These are phyloP conservation scores for Ophiocordyceps camponoti-leonardi DNA, from an alignment of 2,329 filamentous ascomycete species.

Conservation along the genomic window DNA sequence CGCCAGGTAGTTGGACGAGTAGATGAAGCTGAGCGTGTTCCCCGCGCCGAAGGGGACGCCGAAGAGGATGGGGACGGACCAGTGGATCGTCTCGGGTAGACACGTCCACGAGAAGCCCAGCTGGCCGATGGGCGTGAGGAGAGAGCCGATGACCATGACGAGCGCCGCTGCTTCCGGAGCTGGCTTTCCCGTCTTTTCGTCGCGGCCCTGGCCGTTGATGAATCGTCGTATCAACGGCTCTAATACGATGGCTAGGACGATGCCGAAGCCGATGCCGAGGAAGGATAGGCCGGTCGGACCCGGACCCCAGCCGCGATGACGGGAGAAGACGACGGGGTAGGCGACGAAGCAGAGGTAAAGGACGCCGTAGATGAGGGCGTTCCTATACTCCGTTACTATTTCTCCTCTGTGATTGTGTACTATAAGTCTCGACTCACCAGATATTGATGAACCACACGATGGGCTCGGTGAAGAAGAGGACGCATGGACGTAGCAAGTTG, in stretches of 20 bases:
- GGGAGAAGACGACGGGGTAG: slow-evolving; percentile 69
- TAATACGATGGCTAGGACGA: slow-evolving; percentile 38
- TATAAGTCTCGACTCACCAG: slow-evolving; percentile 28
- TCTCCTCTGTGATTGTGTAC: neutral
- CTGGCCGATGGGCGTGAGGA: slow-evolving; percentile 62
- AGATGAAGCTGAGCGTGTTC: slow-evolving; percentile 67
- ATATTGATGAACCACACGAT: slow-evolving; percentile 56
- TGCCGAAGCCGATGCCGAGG: slow-evolving; percentile 48
- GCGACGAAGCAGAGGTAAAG: slow-evolving; percentile 83
- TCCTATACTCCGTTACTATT: slow-evolving; percentile 24
- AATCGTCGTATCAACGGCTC: slow-evolving; percentile 61
- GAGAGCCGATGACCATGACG: slow-evolving; percentile 60
- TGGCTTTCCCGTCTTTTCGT: slow-evolving; percentile 56
- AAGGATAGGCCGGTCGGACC: slow-evolving; percentile 65
- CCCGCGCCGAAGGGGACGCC: slow-evolving; percentile 64
- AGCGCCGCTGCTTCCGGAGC: slow-evolving; percentile 68
- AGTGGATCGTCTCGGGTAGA: slow-evolving; percentile 59
- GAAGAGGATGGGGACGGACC: slow-evolving; percentile 63
- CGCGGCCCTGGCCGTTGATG: slow-evolving; percentile 59
- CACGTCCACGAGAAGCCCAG: slow-evolving; percentile 83
- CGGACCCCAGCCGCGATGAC: slow-evolving; percentile 58
- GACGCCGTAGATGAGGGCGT: slow-evolving; percentile 73
- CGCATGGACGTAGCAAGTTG: slow-evolving; percentile 62
- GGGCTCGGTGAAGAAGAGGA: slow-evolving; percentile 64
- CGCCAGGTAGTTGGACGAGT: slow-evolving; percentile 64